Conservation (phyloP, 2,329 filamentous ascomycete genomes). For the Colletotrichum tamarilloi region DNA sequence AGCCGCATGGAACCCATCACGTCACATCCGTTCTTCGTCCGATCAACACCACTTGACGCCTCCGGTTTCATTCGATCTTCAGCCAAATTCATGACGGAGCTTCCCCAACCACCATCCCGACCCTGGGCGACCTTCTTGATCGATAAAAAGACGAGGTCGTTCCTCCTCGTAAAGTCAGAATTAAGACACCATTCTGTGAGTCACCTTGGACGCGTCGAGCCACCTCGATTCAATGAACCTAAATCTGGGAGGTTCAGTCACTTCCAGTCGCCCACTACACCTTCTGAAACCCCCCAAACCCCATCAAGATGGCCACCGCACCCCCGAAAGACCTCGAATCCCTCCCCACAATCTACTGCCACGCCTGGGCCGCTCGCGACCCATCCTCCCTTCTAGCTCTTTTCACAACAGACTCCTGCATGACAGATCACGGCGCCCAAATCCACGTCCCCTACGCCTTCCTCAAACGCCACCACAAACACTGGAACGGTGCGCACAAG, state of each 20-base stretch:
- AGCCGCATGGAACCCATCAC: not conserved
- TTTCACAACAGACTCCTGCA: conserved; percentile 15
- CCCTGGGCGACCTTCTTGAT: not conserved
- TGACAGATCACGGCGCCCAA: conserved; percentile 31
- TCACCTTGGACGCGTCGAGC: not conserved
- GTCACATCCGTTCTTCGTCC: not conserved
- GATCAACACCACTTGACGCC: not conserved
- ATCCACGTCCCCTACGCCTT: conserved; percentile 20
- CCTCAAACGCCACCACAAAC: conserved; percentile 26
- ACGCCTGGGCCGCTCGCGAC: conserved; percentile 19
- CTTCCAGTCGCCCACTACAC: too few species aligned
- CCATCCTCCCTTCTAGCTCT: conserved; percentile 8
- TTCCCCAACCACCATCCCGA: conserved; percentile 24
- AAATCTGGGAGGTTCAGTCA: too few species aligned
- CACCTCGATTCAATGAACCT: too few species aligned
- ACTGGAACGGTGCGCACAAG: conserved; percentile 27
- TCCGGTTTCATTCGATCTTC: conserved; percentile 18
- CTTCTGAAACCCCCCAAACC: too few species aligned
- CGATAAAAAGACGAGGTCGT: not conserved
- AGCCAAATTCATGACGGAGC: not conserved
- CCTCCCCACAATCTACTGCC: conserved; percentile 20
- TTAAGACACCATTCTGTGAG: not conserved
- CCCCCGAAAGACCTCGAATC: not conserved
- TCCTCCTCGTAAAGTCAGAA: not conserved
- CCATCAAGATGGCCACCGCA: not conserved